phyloP scores from a whole-genome alignment of 768 basidiomycete species.

The Sarcodon aspratus region DNA sequence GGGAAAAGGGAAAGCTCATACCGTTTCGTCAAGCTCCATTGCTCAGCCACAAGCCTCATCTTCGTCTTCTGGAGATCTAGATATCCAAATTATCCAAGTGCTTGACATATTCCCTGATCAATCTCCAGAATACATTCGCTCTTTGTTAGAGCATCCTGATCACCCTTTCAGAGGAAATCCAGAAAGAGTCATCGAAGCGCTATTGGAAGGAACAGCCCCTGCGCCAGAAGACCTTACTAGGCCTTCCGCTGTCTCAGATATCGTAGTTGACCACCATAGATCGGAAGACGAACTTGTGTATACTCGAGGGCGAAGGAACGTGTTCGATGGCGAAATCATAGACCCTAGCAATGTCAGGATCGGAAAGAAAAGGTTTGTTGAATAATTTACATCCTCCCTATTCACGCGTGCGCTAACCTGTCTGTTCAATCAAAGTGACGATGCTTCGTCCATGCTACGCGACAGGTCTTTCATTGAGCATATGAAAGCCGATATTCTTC shows the following conservation, averaged over 20 bases:
- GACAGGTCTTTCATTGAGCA: constrained; percentile 54
- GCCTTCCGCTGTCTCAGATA: background rate
- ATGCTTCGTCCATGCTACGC: constrained; percentile 30
- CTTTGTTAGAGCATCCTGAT: constrained; percentile 36
- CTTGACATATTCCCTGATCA: constrained; percentile 68
- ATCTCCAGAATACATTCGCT: constrained; percentile 42
- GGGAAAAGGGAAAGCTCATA: constrained; percentile 19
- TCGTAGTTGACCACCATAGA: background rate
- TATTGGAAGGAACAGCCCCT: constrained; percentile 69
- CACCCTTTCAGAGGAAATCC: constrained; percentile 39
- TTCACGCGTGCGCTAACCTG: too few species aligned
- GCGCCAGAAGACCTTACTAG: constrained; percentile 10
- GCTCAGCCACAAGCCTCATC: background rate
- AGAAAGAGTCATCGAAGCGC: constrained; percentile 54
- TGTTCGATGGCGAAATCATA: constrained; percentile 65
- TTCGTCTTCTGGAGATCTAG: constrained; percentile 20
- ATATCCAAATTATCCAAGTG: constrained; percentile 54
- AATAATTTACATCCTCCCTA: background rate
- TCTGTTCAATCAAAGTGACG: constrained; percentile 24
- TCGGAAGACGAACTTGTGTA: constrained; percentile 12
- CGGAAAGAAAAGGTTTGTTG: constrained; percentile 55
- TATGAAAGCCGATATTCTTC: constrained; percentile 78
- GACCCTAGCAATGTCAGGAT: constrained; percentile 47
- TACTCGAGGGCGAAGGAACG: constrained; percentile 47
- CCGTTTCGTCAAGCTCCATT: constrained; percentile 6